phyloP scores from a whole-genome alignment of 768 basidiomycete genomes.

The Symmetrospora coprosmae region DNA sequence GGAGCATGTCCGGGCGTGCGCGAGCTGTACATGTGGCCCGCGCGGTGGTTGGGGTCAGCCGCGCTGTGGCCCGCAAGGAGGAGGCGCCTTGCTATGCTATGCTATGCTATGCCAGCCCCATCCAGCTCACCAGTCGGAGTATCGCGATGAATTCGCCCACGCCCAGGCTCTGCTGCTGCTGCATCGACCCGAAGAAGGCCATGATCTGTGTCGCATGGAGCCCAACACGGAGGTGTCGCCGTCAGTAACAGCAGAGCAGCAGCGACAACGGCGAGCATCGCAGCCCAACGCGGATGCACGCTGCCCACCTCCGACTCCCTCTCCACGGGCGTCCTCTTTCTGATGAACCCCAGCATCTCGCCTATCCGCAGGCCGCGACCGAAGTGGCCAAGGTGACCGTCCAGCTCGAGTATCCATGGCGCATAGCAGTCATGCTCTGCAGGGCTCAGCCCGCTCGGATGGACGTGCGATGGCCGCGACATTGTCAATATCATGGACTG shows the following conservation, averaged over 20 bases:
- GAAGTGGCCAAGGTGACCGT: conserved; percentile 7
- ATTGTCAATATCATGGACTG: no score
- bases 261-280: no score
- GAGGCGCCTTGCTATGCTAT: no score
- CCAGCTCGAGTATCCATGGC: conserved; percentile 9
- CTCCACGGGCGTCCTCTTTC: conserved; percentile 10
- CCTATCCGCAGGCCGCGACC: conserved; percentile 11
- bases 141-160: conserved; percentile 14
- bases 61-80: no score
- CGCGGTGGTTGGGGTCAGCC: no score
- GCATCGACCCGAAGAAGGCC: conserved; percentile 8
- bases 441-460: conserved; percentile 10
- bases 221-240: no score
- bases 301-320: conserved; percentile 11
- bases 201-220: neutral
- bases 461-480: conserved; percentile 1
- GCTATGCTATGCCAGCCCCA: no score
- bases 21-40: neutral
- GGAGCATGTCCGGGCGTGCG: conserved; percentile 10
- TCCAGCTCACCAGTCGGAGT: conserved; percentile 14
- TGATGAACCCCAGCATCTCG: conserved; percentile 16
- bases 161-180: conserved; percentile 17
- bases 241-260: no score
- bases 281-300: no score
- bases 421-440: conserved; percentile 10